phyloP scores from a whole-genome alignment of 2,329 filamentous ascomycete species.

The Aspergillus caelatus region DNA sequence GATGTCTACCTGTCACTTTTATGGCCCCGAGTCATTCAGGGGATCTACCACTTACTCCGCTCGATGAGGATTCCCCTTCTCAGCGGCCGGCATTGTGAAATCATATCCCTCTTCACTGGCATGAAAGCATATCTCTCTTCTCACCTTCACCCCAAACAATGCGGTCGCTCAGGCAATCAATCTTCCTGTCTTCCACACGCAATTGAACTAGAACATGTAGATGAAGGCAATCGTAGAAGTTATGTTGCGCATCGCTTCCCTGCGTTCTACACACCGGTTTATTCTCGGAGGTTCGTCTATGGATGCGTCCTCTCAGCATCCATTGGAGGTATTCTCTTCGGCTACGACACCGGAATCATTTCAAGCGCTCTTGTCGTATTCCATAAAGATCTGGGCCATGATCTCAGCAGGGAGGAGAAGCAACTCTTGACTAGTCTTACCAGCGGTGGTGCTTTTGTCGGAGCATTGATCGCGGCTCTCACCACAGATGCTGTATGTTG shows the following conservation, averaged over 20 bases:
- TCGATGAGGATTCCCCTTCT: neutral
- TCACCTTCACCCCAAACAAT: neutral
- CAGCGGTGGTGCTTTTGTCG: neutral
- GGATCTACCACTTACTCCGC: neutral
- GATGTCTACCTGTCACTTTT: neutral
- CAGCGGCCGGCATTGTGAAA: neutral
- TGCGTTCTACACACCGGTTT: neutral
- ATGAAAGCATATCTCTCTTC: neutral
- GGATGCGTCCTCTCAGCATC: neutral
- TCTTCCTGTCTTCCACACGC: neutral
- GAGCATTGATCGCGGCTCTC: neutral
- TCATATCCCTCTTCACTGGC: neutral
- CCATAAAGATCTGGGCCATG: neutral
- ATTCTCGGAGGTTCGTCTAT: neutral
- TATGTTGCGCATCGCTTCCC: neutral
- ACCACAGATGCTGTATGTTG: neutral
- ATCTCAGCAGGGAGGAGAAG: neutral
- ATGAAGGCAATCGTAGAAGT: neutral
- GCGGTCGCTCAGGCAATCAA: neutral
- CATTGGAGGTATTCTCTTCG: neutral
- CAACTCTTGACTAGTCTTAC: neutral
- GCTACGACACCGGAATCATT: neutral
- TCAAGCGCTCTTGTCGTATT: neutral
- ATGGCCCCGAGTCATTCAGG: no score
- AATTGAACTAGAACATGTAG: neutral